Percentiles rank a stretch among this genome's conserved stretches.
Conservation (phyloP, 192 early-diverging fungal species). For the Coemansia sp. region DNA sequence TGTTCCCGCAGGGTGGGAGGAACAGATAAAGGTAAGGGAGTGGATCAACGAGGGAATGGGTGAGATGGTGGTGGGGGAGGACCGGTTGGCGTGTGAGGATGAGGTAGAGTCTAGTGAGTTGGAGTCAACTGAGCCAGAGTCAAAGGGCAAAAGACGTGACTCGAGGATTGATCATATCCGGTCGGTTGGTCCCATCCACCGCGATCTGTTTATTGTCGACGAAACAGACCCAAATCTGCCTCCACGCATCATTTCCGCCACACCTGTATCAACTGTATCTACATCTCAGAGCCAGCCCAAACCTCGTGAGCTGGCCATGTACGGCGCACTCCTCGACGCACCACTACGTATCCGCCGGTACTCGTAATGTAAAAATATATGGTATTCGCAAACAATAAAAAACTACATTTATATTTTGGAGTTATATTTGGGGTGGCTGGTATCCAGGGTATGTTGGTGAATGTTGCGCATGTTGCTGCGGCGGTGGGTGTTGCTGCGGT, state of each 20-base stretch:
- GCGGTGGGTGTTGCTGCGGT: too few relatives aligned
- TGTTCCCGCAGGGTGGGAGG: constrained; percentile 27
- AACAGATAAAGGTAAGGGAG: constrained; percentile 20
- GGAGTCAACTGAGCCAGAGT: too few relatives aligned
- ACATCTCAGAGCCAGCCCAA: not conserved
- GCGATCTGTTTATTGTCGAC: constrained; percentile 34
- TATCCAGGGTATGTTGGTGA: constrained; percentile 1
- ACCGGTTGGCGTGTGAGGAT: not conserved
- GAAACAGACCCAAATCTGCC: constrained; percentile 12
- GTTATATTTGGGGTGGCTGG: not conserved
- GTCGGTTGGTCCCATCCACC: constrained; percentile 18
- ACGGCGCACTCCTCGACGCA: constrained; percentile 32
- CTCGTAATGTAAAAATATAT: constrained; percentile 2
- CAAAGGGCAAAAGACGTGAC: not conserved
- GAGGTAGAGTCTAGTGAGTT: too few relatives aligned
- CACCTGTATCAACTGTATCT: not conserved
- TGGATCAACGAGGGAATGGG: constrained; percentile 20
- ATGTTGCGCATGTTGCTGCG: not conserved
- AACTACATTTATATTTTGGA: constrained; percentile 2
- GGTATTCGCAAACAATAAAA: not conserved
- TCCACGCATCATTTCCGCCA: constrained; percentile 27
- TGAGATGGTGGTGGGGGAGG: not conserved
- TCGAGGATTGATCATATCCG: constrained; percentile 18
- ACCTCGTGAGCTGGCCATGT: constrained; percentile 25
- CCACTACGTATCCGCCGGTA: constrained; percentile 39